These are phyloP conservation scores for Aspergillus cavernicola DNA, from an alignment of 495 filamentous ascomycete species.

Conservation along the genomic window DNA sequence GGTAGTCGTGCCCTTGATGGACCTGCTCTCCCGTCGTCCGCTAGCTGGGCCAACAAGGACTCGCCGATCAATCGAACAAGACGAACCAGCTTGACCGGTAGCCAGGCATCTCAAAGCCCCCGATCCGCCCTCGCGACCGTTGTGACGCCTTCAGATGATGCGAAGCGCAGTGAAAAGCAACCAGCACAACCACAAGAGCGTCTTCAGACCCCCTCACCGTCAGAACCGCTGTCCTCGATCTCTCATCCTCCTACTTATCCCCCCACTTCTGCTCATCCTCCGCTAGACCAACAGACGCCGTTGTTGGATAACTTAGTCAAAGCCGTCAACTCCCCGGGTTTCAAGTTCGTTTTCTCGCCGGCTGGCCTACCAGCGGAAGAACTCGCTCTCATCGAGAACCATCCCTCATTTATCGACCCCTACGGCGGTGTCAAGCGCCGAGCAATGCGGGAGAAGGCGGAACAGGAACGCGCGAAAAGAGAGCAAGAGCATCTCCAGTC, in stretches of 20 bases:
- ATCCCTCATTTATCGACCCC: constrained; percentile 76
- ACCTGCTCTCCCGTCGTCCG: constrained; percentile 84
- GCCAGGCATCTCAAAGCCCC: constrained; percentile 76
- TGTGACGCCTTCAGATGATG: constrained; percentile 40
- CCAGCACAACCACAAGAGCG: constrained; percentile 24
- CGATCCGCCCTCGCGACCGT: constrained; percentile 60
- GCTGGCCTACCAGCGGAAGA: constrained; percentile 51
- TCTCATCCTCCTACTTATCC: constrained; percentile 20
- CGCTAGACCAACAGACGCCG: constrained; percentile 28
- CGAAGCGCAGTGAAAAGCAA: constrained; percentile 36
- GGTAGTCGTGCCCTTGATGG: constrained; percentile 59
- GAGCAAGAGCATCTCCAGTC: constrained; percentile 56
- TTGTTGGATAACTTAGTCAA: constrained; percentile 49
- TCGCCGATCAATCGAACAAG: constrained; percentile 63
- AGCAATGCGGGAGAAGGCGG: constrained; percentile 61
- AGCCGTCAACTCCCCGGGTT: constrained; percentile 52
- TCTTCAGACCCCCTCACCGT: constrained; percentile 22
- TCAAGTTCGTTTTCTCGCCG: constrained; percentile 58
- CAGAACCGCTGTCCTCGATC: constrained; percentile 15
- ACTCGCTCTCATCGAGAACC: constrained; percentile 52
- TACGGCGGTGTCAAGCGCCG: constrained; percentile 73
- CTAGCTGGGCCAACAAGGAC: constrained; percentile 86
- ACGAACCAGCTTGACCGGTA: constrained; percentile 71
- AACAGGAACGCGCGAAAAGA: constrained; percentile 59
- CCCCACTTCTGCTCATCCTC: constrained; percentile 15